A percentile compares a stretch with the other conserved stretches of the same genome.
Evolutionary conservation across 768 basidiomycete species (phyloP).

Genomic region (Leccinum boreale): DNA sequence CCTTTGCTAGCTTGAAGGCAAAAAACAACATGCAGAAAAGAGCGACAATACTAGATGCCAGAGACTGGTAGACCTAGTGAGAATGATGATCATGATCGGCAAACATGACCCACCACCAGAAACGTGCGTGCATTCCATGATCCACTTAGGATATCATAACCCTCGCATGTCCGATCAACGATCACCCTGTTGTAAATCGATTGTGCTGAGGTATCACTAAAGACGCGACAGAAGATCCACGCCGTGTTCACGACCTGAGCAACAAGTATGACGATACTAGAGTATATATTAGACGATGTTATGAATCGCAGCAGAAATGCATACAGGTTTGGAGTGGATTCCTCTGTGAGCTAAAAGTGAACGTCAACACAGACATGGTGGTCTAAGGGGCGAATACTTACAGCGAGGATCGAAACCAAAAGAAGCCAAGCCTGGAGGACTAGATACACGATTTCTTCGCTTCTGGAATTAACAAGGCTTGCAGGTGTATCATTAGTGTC

Average conservation of each 20-base stretch:
- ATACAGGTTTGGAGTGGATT: constrained; percentile 51
- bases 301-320: constrained; percentile 4
- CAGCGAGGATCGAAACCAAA: constrained; percentile 43
- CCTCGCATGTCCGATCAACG: constrained; percentile 37
- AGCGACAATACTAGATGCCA: constrained; percentile 36
- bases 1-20: constrained; percentile 42
- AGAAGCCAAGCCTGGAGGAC: constrained; percentile 49
- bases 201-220: constrained; percentile 30
- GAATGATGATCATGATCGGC: not conserved
- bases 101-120: constrained; percentile 32
- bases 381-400: constrained; percentile 22
- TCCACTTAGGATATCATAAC: constrained; percentile 37
- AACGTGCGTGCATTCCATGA: constrained; percentile 38
- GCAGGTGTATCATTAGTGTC: not conserved
- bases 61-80: constrained; percentile 26
- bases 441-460: constrained; percentile 48
- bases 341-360: constrained; percentile 41
- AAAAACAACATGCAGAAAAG: constrained; percentile 39
- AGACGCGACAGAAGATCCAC: constrained; percentile 47
- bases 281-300: not conserved
- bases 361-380: not conserved
- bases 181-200: constrained; percentile 35
- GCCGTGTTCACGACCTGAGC: constrained; percentile 45
- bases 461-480: constrained; percentile 31
- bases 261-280: constrained; percentile 35